Conservation (phyloP, 2,329 filamentous ascomycete genomes). For the Hirsutella thompsonii region DNA sequence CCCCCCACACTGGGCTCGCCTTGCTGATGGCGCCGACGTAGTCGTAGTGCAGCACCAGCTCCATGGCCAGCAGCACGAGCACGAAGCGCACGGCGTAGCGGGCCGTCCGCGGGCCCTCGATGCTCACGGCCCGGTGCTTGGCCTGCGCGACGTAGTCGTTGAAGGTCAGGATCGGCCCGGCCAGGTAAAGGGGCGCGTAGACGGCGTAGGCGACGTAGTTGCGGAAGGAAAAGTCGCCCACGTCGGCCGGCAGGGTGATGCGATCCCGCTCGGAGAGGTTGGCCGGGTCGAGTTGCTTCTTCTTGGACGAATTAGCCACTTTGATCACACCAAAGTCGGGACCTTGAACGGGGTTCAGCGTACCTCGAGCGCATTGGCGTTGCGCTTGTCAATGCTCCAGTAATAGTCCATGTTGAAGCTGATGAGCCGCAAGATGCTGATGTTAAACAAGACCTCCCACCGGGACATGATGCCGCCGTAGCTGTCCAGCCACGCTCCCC, state of each 20-base stretch:
- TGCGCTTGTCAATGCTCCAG: slow-evolving; percentile 63
- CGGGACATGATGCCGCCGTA: slow-evolving; percentile 73
- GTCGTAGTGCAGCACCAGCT: slow-evolving; percentile 79
- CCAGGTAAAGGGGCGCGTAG: slow-evolving; percentile 86
- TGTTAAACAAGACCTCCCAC: slow-evolving; percentile 97
- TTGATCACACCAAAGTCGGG: not conserved
- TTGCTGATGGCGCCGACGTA: slow-evolving; percentile 91
- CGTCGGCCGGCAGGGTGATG: slow-evolving; percentile 59
- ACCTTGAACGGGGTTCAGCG: slow-evolving; percentile 15
- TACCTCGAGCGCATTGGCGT: slow-evolving; percentile 69
- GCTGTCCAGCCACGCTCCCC: slow-evolving; percentile 63
- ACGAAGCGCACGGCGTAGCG: slow-evolving; percentile 77
- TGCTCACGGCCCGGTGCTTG: slow-evolving; percentile 58
- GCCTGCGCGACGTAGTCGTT: slow-evolving; percentile 92
- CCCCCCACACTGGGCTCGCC: slow-evolving; percentile 62
- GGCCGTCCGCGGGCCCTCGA: slow-evolving; percentile 56
- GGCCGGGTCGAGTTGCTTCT: slow-evolving; percentile 87
- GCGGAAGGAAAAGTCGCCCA: slow-evolving; percentile 61
- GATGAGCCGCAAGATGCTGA: slow-evolving; percentile 82
- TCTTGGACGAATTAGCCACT: slow-evolving; percentile 63
- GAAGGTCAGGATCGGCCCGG: slow-evolving; percentile 90
- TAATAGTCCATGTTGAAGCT: slow-evolving; percentile 97
- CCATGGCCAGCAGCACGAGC: slow-evolving; percentile 74
- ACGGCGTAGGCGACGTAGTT: slow-evolving; percentile 85
- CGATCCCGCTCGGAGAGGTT: slow-evolving; percentile 83